A percentile compares a stretch with the other conserved stretches of the same genome.
These are phyloP conservation scores for Phytopythium sindhum DNA, from an alignment of 352 stramenopile genomes.

Conservation along the genomic window DNA sequence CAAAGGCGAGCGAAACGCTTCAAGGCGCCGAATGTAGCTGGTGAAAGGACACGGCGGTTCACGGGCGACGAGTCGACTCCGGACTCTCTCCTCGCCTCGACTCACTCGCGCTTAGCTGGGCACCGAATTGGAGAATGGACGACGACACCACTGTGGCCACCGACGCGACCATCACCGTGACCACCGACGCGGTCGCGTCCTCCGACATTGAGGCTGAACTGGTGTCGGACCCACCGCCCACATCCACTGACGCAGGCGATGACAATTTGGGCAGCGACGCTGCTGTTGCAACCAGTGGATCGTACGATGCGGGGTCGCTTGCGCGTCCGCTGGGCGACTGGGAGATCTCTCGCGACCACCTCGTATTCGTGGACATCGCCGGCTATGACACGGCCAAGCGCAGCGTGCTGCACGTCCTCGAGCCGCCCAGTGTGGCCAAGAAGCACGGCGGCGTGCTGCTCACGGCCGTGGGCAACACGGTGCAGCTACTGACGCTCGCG, in stretches of 20 bases:
- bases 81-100: background rate
- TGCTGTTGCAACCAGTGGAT: background rate
- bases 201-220: background rate
- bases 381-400: conserved; percentile 67
- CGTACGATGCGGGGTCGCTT: conserved; percentile 32
- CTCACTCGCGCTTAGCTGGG: background rate
- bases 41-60: background rate
- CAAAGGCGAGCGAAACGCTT: background rate
- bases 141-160: background rate
- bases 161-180: background rate
- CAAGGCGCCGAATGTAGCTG: background rate
- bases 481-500: conserved; percentile 59
- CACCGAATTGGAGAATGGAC: background rate
- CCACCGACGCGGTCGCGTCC: background rate
- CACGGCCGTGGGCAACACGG: conserved; percentile 65
- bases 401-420: conserved; percentile 65
- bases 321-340: conserved; percentile 49
- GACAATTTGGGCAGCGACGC: background rate
- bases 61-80: background rate
- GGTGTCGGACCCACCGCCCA: background rate
- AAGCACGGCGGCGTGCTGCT: conserved; percentile 59
- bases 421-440: conserved; percentile 19
- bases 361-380: conserved; percentile 63
- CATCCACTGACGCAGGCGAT: background rate
- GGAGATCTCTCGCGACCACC: conserved; percentile 71